These are phyloP conservation scores for Clonostachys solani DNA, from an alignment of 2,329 filamentous ascomycete species.

Conservation along the genomic window DNA sequence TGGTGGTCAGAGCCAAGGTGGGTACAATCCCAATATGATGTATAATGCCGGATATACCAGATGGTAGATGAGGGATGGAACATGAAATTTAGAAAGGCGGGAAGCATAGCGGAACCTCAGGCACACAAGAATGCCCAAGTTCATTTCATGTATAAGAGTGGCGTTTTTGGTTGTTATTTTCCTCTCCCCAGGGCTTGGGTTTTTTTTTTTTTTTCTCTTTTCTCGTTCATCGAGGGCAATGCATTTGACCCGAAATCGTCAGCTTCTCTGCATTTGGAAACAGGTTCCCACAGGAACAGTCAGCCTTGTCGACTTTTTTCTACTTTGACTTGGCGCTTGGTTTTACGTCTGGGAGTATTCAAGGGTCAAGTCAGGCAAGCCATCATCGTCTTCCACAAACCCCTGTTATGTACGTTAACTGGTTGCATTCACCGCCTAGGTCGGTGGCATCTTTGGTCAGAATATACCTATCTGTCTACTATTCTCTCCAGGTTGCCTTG, in stretches of 20 bases:
- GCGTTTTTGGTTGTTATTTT: background rate
- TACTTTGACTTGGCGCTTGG: background rate
- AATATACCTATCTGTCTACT: slow-evolving; percentile 34
- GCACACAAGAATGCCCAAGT: background rate
- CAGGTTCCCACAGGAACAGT: too few species aligned
- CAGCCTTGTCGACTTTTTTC: background rate
- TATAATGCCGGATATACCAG: slow-evolving; percentile 50
- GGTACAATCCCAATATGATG: slow-evolving; percentile 86
- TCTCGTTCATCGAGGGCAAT: background rate
- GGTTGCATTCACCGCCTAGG: slow-evolving; percentile 22
- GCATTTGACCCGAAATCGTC: too few species aligned
- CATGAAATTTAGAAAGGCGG: too few species aligned
- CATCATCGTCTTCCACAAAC: slow-evolving; percentile 65
- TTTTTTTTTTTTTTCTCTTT: background rate
- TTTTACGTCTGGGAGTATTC: background rate
- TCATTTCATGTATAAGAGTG: background rate
- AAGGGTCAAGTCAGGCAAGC: slow-evolving; percentile 54
- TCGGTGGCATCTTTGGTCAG: slow-evolving; percentile 28
- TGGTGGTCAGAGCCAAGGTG: slow-evolving; percentile 87
- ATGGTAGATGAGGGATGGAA: slow-evolving; percentile 1
- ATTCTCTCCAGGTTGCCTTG: slow-evolving; percentile 25
- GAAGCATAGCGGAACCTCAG: too few species aligned
- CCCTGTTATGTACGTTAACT: slow-evolving; percentile 63
- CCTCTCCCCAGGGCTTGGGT: background rate
- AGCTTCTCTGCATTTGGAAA: too few species aligned